phyloP scores from a whole-genome alignment of 148 eudicot species.

The Drosera capensis region DNA sequence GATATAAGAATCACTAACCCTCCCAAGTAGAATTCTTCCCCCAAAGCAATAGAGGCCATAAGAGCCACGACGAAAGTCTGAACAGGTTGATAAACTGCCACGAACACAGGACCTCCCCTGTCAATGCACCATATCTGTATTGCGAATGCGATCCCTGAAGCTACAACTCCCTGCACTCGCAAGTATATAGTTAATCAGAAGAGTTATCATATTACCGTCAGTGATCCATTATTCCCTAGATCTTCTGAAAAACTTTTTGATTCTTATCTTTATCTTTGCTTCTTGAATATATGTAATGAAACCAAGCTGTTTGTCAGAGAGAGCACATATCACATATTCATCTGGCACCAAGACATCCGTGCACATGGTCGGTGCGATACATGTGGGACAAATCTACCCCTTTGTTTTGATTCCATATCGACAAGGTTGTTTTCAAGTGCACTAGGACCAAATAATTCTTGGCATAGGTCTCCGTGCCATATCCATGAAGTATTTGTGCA shows the following conservation, averaged over 20 bases:
- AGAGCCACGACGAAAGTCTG: slow-evolving; percentile 98
- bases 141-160: slow-evolving; percentile 99
- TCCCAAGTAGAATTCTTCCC: slow-evolving; percentile 95
- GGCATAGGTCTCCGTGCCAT: no score
- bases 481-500: no score
- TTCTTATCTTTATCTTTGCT: no score
- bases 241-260: no score
- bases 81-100: slow-evolving; percentile 97
- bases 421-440: background rate
- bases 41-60: slow-evolving; percentile 76
- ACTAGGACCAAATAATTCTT: no score
- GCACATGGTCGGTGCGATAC: background rate
- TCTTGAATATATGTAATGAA: no score
- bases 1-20: slow-evolving; percentile 36
- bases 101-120: slow-evolving; percentile 95
- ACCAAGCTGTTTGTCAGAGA: no score
- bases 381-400: background rate
- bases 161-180: slow-evolving; percentile 80
- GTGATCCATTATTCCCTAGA: no score
- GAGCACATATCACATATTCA: no score
- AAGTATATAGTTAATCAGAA: no score
- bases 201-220: no score
- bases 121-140: slow-evolving; percentile 99
- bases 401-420: background rate
- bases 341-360: no score